A percentile compares a stretch with the other conserved stretches of the same genome.
Evolutionary conservation across 306 rosid species (phyloP).

Genomic region (Rubus parviflorus): DNA sequence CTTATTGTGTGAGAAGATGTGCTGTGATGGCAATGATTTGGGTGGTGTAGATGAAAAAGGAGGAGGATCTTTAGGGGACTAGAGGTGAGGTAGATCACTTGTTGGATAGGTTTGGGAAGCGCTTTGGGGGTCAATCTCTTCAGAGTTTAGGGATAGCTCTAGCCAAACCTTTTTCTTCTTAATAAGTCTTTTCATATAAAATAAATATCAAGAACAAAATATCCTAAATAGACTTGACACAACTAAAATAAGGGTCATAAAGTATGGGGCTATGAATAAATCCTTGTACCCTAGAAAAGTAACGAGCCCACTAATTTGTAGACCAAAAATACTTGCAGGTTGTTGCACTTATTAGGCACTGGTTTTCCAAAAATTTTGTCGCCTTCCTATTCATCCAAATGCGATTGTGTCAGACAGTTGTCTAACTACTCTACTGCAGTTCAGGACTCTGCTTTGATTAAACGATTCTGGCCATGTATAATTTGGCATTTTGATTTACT

Average conservation of each 20-base stretch:
- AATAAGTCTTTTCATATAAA: not conserved
- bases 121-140: not conserved
- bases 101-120: not conserved
- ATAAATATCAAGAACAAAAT: not conserved
- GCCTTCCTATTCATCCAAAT: constrained; percentile 1
- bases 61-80: not conserved
- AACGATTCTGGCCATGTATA: not conserved
- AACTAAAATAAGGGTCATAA: not conserved
- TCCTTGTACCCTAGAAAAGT: not conserved
- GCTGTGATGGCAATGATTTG: not conserved
- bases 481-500: not conserved
- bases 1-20: not conserved
- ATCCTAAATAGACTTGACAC: not conserved
- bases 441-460: not conserved
- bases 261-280: not conserved
- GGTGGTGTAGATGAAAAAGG: not conserved
- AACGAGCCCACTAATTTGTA: not conserved
- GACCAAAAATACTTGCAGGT: not conserved
- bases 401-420: not conserved
- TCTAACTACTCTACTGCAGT: not conserved
- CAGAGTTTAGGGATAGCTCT: not conserved
- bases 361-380: not conserved
- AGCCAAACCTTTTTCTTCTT: not conserved
- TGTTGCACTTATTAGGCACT: not conserved
- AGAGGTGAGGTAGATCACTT: not conserved